Conservation (phyloP, 2,329 filamentous ascomycete species). For the Juglanconis oblonga region DNA sequence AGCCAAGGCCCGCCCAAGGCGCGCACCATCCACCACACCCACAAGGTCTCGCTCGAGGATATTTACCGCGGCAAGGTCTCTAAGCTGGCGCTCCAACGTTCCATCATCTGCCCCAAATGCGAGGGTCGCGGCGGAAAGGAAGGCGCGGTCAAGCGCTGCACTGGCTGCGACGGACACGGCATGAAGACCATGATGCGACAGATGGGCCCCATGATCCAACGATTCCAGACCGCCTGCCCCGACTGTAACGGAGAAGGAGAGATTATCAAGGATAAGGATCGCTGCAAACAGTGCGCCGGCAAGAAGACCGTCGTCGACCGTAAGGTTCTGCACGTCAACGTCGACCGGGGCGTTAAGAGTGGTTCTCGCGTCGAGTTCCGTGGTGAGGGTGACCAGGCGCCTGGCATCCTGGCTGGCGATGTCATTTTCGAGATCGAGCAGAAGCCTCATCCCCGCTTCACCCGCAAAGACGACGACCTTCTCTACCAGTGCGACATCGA, state of each 20-base stretch:
- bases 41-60: slow-evolving; percentile 97
- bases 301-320: slow-evolving; percentile 98
- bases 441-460: slow-evolving; percentile 95
- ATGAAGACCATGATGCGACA: slow-evolving; percentile 99
- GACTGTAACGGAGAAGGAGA: slow-evolving; percentile 98
- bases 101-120: slow-evolving; percentile 93
- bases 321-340: slow-evolving; percentile 97
- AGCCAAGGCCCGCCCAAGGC: slow-evolving; percentile 82
- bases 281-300: slow-evolving; percentile 92
- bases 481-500: slow-evolving; percentile 96
- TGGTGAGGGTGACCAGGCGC: slow-evolving; percentile 93
- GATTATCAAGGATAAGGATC: slow-evolving; percentile 93
- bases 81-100: slow-evolving; percentile 95
- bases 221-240: slow-evolving; percentile 98
- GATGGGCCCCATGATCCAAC: slow-evolving; percentile 99
- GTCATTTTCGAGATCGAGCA: slow-evolving; percentile 99
- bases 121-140: slow-evolving; percentile 95
- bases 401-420: slow-evolving; percentile 88
- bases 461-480: slow-evolving; percentile 92
- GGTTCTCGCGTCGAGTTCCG: slow-evolving; percentile 97
- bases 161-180: slow-evolving; percentile 86
- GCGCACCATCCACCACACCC: slow-evolving; percentile 94
- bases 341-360: slow-evolving; percentile 89
- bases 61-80: slow-evolving; percentile 98
- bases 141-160: slow-evolving; percentile 90